Evolutionary conservation across 768 basidiomycete species (phyloP).

Genomic region (Sutorius australiensis): DNA sequence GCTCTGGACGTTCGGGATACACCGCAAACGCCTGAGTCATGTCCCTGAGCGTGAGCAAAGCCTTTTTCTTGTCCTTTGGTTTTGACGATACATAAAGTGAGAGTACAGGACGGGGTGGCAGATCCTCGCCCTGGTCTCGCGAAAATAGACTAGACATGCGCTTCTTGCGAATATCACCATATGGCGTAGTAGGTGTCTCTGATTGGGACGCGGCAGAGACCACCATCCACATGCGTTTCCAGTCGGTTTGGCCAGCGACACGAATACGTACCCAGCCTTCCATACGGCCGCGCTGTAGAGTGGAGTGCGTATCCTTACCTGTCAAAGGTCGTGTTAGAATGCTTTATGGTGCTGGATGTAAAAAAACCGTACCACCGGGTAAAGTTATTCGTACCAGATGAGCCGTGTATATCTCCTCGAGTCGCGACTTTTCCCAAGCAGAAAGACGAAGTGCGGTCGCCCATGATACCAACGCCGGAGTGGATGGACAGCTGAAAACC

Average conservation of each 20-base stretch:
- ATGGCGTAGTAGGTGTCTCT: conserved; percentile 17
- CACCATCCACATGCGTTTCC: conserved; percentile 89
- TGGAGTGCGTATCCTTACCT: conserved; percentile 53
- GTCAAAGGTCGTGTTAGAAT: conserved; percentile 1
- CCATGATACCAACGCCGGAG: conserved; percentile 77
- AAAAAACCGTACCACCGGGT: conserved; percentile 37
- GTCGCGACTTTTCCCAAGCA: conserved; percentile 90
- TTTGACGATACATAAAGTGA: conserved; percentile 61
- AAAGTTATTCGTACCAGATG: conserved; percentile 84
- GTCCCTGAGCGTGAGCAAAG: conserved; percentile 63
- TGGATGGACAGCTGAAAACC: conserved; percentile 80
- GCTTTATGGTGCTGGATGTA: conserved; percentile 24
- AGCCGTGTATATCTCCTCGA: conserved; percentile 97
- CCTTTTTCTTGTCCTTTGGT: conserved; percentile 69
- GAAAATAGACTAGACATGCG: conserved; percentile 67
- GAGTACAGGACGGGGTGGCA: conserved; percentile 40
- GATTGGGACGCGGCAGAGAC: conserved; percentile 49
- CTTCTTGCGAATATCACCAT: conserved; percentile 36
- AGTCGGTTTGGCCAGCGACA: conserved; percentile 95
- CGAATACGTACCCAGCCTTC: conserved; percentile 92
- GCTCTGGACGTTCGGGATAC: conserved; percentile 91
- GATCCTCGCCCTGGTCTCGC: conserved; percentile 41
- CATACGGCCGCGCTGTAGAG: conserved; percentile 67
- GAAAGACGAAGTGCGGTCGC: conserved; percentile 85
- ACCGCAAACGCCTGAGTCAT: conserved; percentile 89